Percentiles rank a stretch among this genome's conserved stretches.
Conservation (phyloP, 176 grass and related monocot species). For the Raddia distichophylla region DNA sequence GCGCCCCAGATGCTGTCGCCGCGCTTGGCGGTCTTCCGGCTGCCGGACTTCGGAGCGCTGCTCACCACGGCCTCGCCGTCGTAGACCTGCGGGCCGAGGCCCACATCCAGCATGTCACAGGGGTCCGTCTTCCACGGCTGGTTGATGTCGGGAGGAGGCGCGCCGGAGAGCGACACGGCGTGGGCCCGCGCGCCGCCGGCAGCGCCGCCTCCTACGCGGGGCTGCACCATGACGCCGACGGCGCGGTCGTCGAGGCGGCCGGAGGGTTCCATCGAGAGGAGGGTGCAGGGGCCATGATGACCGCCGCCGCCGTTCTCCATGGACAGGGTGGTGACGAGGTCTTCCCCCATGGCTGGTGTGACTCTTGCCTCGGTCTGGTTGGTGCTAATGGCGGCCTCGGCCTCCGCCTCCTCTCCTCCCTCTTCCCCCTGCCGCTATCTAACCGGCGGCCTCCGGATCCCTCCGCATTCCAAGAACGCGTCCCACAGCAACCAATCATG, state of each 20-base stretch:
- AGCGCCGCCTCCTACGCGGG: slow-evolving; percentile 33
- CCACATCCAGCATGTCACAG: slow-evolving; percentile 72
- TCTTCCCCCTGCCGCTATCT: slow-evolving; percentile 63
- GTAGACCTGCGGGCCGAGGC: slow-evolving; percentile 74
- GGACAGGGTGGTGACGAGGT: slow-evolving; percentile 89
- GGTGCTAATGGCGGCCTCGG: slow-evolving; percentile 49
- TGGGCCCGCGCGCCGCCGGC: slow-evolving; percentile 43
- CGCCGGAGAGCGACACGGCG: slow-evolving; percentile 52
- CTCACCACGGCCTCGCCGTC: slow-evolving; percentile 57
- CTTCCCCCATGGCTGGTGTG: slow-evolving; percentile 74
- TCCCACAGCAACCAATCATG: slow-evolving; percentile 84
- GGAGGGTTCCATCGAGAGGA: slow-evolving; percentile 95
- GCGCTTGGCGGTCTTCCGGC: slow-evolving; percentile 83
- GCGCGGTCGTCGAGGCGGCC: slow-evolving; percentile 64
- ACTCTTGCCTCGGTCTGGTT: slow-evolving; percentile 30
- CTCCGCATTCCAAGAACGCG: slow-evolving; percentile 96
- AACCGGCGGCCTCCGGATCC: slow-evolving; percentile 82
- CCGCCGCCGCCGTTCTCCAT: slow-evolving; percentile 76
- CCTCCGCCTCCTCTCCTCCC: slow-evolving; percentile 47
- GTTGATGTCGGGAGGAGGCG: slow-evolving; percentile 92
- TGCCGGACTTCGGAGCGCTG: slow-evolving; percentile 53
- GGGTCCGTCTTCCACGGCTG: slow-evolving; percentile 79
- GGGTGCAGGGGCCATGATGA: slow-evolving; percentile 80
- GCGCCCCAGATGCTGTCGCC: slow-evolving; percentile 97
- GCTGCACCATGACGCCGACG: slow-evolving; percentile 69